phyloP scores from a whole-genome alignment of 495 filamentous ascomycete genomes.

The Penicillium nucicola region DNA sequence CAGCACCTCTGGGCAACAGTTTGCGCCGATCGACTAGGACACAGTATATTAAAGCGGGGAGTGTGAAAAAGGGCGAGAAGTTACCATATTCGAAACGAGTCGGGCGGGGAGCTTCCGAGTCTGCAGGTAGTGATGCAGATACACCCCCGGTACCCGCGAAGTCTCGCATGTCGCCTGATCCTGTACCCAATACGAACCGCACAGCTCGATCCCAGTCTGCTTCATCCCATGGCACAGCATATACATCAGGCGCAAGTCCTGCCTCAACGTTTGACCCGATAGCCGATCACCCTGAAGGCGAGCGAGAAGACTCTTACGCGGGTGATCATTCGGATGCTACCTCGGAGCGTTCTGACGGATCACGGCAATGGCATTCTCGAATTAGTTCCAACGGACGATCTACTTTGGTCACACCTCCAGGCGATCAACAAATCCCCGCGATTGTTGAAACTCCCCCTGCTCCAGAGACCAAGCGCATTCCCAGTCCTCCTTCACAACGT shows the following conservation, averaged over 20 bases:
- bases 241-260: conserved; percentile 13
- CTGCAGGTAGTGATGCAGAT: conserved; percentile 47
- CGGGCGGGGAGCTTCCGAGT: conserved; percentile 52
- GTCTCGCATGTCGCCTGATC: conserved; percentile 73
- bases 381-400: conserved; percentile 47
- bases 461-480: conserved; percentile 26
- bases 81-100: conserved; percentile 74
- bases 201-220: conserved; percentile 27
- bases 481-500: conserved; percentile 32
- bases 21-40: conserved; percentile 88
- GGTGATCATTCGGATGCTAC: conserved; percentile 3
- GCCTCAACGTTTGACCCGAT: conserved; percentile 26
- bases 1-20: conserved; percentile 67
- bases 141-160: conserved; percentile 42
- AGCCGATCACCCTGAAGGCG: conserved; percentile 25
- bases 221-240: conserved; percentile 20
- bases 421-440: conserved; percentile 53
- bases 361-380: conserved; percentile 41
- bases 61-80: conserved; percentile 74
- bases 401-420: conserved; percentile 32
- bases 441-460: conserved; percentile 66
- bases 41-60: conserved; percentile 79
- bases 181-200: conserved; percentile 45
- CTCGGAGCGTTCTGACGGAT: conserved; percentile 5
- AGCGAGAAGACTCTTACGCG: conserved; percentile 11